These are phyloP conservation scores for Solanum chilense DNA, from an alignment of 257 asterid species.

Conservation along the genomic window DNA sequence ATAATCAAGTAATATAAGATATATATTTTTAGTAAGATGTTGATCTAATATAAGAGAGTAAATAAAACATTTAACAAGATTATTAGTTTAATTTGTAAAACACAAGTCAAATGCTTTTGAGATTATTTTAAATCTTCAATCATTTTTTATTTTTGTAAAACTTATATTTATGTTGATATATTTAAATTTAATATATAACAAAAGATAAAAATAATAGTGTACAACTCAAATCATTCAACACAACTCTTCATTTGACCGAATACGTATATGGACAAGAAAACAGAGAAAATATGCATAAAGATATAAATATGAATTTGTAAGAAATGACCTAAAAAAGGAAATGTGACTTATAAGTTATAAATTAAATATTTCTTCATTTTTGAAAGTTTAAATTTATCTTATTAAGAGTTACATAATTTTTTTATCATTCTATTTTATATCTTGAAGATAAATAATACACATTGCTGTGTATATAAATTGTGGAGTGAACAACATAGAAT, in stretches of 20 bases:
- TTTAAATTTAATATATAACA: neutral
- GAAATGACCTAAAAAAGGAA: neutral
- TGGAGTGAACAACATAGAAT: neutral
- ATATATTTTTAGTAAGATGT: neutral
- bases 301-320: neutral
- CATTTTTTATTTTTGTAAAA: neutral
- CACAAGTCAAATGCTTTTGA: neutral
- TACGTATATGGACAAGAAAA: neutral
- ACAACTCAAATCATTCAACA: neutral
- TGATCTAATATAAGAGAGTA: neutral
- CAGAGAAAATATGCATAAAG: neutral
- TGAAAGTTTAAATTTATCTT: neutral
- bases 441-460: neutral
- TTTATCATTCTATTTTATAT: neutral
- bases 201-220: neutral
- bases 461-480: neutral
- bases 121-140: neutral
- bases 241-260: neutral
- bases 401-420: neutral
- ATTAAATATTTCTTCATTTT: neutral
- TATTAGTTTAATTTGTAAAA: neutral
- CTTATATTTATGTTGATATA: neutral
- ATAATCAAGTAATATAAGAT: neutral
- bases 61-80: neutral
- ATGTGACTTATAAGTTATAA: neutral